phyloP scores from a whole-genome alignment of 2,329 filamentous ascomycete genomes.

The Aureobasidium subglaciale region DNA sequence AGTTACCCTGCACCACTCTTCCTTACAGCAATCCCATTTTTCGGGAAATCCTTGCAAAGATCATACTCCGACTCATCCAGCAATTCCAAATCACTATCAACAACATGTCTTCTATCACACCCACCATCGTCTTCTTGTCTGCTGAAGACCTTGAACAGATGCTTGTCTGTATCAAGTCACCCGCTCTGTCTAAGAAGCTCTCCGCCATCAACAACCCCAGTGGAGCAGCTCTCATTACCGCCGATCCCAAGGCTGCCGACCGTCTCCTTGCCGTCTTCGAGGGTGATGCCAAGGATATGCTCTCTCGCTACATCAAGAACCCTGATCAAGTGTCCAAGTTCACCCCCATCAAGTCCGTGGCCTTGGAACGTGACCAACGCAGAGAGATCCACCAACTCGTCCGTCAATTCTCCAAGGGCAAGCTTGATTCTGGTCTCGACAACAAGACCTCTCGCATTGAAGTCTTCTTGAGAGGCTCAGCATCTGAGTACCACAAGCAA shows the following conservation, averaged over 20 bases:
- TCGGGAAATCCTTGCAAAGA: background rate
- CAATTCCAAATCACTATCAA: background rate
- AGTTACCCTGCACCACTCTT: background rate
- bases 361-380: background rate
- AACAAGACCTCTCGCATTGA: background rate
- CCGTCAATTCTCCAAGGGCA: background rate
- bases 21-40: background rate
- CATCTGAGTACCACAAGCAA: background rate
- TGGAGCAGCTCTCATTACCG: background rate
- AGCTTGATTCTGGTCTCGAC: background rate
- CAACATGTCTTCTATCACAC: background rate
- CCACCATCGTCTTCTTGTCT: background rate
- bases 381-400: background rate
- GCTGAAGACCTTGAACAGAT: background rate
- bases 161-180: background rate
- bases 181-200: background rate
- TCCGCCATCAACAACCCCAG: background rate
- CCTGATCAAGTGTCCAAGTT: background rate
- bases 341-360: background rate
- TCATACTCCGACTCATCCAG: background rate
- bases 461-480: background rate
- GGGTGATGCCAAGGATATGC: background rate
- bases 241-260: background rate
- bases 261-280: background rate
- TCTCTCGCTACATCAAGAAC: background rate